Evolutionary conservation across 2,329 filamentous ascomycete species (phyloP).

Genomic region (Emericellopsis atlantica): DNA sequence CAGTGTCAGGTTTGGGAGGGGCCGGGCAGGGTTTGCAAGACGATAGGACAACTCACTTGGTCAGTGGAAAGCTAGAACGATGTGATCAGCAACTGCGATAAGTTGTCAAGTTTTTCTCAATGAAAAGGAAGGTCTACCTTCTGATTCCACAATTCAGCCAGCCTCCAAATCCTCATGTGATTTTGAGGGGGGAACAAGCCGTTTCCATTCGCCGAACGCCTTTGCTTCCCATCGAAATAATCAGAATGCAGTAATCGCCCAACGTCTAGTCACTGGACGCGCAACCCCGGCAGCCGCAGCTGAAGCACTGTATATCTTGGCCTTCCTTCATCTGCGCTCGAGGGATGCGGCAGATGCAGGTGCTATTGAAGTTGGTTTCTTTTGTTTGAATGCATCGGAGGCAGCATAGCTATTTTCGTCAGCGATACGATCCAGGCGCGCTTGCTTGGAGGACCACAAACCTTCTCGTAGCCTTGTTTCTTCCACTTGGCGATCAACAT

Average conservation of each 20-base stretch:
- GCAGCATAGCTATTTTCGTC: constrained; percentile 61
- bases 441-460: constrained; percentile 22
- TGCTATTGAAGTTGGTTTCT: constrained; percentile 97
- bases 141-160: neutral
- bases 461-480: constrained; percentile 98
- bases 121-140: constrained; percentile 3
- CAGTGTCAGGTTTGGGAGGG: constrained; percentile 52
- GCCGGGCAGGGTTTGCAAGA: constrained; percentile 36
- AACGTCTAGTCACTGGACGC: constrained; percentile 60
- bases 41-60: constrained; percentile 1
- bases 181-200: neutral
- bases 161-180: too few relatives aligned
- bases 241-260: neutral
- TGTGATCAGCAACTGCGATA: neutral
- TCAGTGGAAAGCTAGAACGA: neutral
- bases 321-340: constrained; percentile 81
- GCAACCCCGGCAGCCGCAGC: constrained; percentile 86
- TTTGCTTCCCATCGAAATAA: constrained; percentile 1
- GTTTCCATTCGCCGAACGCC: neutral
- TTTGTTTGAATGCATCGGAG: constrained; percentile 97
- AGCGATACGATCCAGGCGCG: neutral
- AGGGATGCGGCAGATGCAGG: constrained; percentile 92
- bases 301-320: constrained; percentile 85
- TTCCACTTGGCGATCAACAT: constrained; percentile 99
- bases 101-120: neutral